Conservation (phyloP, 2,329 filamentous ascomycete species). For the Botrytis squamosa region DNA sequence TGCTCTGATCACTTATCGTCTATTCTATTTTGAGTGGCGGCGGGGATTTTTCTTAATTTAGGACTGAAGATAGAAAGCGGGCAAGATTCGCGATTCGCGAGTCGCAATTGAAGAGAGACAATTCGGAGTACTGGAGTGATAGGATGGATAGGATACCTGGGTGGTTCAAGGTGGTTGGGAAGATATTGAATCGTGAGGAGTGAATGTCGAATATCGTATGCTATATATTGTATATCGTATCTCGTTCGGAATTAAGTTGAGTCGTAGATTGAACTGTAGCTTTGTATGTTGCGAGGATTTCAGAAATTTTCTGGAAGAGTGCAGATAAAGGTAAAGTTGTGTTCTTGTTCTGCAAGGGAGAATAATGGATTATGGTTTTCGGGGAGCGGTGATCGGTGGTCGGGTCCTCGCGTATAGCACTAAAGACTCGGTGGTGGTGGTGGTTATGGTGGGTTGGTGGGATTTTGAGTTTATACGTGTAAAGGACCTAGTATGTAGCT, state of each 20-base stretch:
- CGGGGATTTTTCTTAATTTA: constrained; percentile 7
- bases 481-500: background rate
- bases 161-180: background rate
- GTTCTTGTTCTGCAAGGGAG: constrained; percentile 14
- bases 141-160: background rate
- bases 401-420: constrained; percentile 10
- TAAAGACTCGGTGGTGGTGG: background rate
- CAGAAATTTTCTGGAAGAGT: background rate
- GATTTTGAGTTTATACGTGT: background rate
- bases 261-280: background rate
- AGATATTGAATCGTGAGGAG: background rate
- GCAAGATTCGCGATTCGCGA: constrained; percentile 17
- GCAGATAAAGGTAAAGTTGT: constrained; percentile 6
- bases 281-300: background rate
- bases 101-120: constrained; percentile 15
- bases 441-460: constrained; percentile 8
- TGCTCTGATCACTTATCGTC: constrained; percentile 9
- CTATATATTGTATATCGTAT: background rate
- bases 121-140: background rate
- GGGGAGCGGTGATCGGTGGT: constrained; percentile 16
- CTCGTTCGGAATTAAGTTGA: background rate
- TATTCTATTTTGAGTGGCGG: constrained; percentile 10
- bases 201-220: background rate
- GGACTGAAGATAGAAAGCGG: constrained; percentile 13
- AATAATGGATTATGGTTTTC: constrained; percentile 8